Base-by-base conservation (phyloP, 1,139 yeast species). In the Hemisphaericaspora xylofermentans region DNA sequence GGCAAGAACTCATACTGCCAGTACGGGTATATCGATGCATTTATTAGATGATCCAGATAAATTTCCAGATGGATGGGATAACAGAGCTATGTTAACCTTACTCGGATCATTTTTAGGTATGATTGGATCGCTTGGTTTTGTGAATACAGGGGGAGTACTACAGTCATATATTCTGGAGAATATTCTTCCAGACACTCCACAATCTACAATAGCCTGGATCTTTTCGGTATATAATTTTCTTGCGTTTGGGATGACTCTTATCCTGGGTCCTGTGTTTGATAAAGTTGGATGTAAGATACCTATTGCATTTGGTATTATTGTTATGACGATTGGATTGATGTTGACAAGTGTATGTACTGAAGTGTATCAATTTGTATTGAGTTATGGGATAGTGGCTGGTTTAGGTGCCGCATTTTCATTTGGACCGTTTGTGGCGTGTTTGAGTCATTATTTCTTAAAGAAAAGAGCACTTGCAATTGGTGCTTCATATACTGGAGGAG, bases 251-350 rank as follows among this genome's bases (percentile, higher is more conserved):
- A 48, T 54, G 37, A 48, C 52, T 1, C 36, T 62, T 12, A 38
- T 62, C 6, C 45, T 54, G 36, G 69, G 68, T 0, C 67, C 83
- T 0, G 40, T 61, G 3, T 62, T 58, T 44, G 61, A 60, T 39
- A 48, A 52, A 15, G 36, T 58, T 16, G 67, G 66, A 3, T 50
- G 55, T 38, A 45, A 41, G 26, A 40, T 45, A 7, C 61, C 63
- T 14, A 38, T 60, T 5, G 30, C 44, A 1, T 21, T 44, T 10
- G 60, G 66, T 1, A 46, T 45, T 1, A 35, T 51, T 2, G 41
- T 56, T 15, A 50, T 53, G 43, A 49, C 50, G 18, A 38, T 48
- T 3, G 68, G 68, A 2, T 43, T 58, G 18, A 54, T 63, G 54
- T 48, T 56, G 16, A 49, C 57, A 25, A 57, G 65, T 12, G 48